Evolutionary conservation across 495 filamentous ascomycete genomes (phyloP), one percentile per base, ranked within the genome.

Genomic region (Aspergillus indologenus): DNA sequence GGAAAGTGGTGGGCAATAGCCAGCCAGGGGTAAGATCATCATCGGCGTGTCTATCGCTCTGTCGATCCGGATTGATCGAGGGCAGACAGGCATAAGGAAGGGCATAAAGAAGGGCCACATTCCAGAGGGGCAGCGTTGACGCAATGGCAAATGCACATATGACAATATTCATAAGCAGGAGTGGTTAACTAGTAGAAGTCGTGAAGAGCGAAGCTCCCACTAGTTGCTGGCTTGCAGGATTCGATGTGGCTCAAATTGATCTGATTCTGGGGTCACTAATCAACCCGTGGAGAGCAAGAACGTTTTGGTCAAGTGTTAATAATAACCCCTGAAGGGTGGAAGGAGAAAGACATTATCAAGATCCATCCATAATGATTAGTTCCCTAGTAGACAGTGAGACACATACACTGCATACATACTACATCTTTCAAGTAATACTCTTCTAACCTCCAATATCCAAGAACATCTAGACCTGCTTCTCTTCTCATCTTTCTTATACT

Each of bases 51-150:
- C n/a, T 22, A 29, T 29, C 48, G 17, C 15, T 29, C 22, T 51
- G 48, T 51, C 48, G 48, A 51, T 51, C 48, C 23, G 48, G 18
- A 29, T 29, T 23, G 45, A 11, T 19, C 45, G 45, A 48, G 19
- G 45, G 18, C 15, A n/a, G 45, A 23, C 20, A 23, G 18, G 45
- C 45, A 15, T 2, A 2, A 48, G 17, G 23, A 21, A 22, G 5
- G 12, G 23, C 15, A 46, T 1, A 9, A 21, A 46, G n/a, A 46
- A 46, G 47, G 47, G 20, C 5, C 14, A 29, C 48, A 51, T 51
- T 51, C 48, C 48, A n/a, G 23, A 51, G 23, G 18, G 48, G 17
- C 5, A 20, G 5, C 31, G 48, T 18, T 51, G 47, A 50, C 47
- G 47, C 47, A 50, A 50, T 26, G 12, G 15, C 23, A 40, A 29